Evolutionary conservation across 2,329 filamentous ascomycete species (phyloP).

Genomic region (Alternaria angustiovoidea): DNA sequence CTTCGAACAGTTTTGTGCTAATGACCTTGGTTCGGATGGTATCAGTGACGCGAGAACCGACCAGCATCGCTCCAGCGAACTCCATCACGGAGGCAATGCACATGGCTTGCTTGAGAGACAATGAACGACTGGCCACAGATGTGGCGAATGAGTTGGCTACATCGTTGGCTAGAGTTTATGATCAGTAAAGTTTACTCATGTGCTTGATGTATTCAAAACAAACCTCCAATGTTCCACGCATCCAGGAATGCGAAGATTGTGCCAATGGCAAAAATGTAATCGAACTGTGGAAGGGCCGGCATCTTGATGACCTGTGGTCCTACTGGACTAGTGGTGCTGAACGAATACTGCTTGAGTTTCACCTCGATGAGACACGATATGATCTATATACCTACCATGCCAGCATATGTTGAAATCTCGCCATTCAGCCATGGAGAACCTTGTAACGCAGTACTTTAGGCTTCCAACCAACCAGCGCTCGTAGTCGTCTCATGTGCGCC

Average conservation of each 20-base stretch:
- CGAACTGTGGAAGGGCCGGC: slow-evolving; percentile 60
- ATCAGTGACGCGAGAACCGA: slow-evolving; percentile 52
- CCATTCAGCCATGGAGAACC: slow-evolving; percentile 2
- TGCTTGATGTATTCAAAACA: slow-evolving; percentile 38
- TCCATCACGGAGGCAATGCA: slow-evolving; percentile 55
- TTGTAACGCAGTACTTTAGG: slow-evolving; percentile 14
- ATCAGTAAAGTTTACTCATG: not conserved
- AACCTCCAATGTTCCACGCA: slow-evolving; percentile 69
- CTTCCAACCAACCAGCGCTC: slow-evolving; percentile 21
- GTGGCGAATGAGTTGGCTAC: slow-evolving; percentile 60
- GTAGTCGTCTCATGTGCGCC: slow-evolving; percentile 25
- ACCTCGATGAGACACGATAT: slow-evolving; percentile 3
- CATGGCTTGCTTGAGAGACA: slow-evolving; percentile 60
- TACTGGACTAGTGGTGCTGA: slow-evolving; percentile 13
- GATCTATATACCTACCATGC: slow-evolving; percentile 25
- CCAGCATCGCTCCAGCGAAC: slow-evolving; percentile 56
- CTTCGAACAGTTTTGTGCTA: slow-evolving; percentile 54
- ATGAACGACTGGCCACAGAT: slow-evolving; percentile 57
- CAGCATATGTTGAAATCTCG: slow-evolving; percentile 7
- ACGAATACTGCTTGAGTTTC: slow-evolving; percentile 16
- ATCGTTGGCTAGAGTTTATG: slow-evolving; percentile 53
- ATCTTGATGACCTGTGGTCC: slow-evolving; percentile 28
- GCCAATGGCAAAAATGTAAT: slow-evolving; percentile 71
- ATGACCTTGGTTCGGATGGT: slow-evolving; percentile 61
- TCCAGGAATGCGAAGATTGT: slow-evolving; percentile 72